Percentiles rank a stretch among this genome's conserved stretches.
Evolutionary conservation across 139 green algal species (phyloP).

Genomic region (Chlamydomonas urium): DNA sequence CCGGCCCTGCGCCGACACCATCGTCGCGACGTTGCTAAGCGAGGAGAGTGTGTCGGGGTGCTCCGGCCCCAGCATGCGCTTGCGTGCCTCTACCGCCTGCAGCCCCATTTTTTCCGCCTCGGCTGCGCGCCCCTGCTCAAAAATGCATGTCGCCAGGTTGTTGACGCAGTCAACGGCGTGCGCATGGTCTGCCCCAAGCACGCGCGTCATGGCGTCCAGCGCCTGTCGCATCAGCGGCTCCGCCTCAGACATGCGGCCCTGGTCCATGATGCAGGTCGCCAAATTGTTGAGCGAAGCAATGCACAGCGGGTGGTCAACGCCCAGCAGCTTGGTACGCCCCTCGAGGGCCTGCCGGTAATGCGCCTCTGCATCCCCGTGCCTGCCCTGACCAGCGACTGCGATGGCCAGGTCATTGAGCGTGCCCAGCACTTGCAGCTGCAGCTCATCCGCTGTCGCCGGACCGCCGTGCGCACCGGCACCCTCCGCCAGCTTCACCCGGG

Average conservation of each 20-base stretch:
- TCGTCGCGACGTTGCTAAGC: constrained; percentile 3
- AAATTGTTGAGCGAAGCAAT: no score
- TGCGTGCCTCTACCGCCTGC: constrained; percentile 10
- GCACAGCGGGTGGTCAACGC: no score
- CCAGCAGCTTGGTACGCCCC: not conserved
- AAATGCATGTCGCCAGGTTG: constrained; percentile 13
- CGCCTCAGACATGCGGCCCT: no score
- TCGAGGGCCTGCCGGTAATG: constrained; percentile 24
- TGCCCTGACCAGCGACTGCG: constrained; percentile 15
- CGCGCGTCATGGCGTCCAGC: no score
- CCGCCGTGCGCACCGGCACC: no score
- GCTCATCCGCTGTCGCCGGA: no score
- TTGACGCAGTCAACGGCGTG: constrained; percentile 10
- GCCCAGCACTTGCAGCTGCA: no score
- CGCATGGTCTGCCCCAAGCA: constrained; percentile 15
- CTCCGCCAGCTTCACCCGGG: no score
- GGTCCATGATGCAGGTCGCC: no score
- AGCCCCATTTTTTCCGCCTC: constrained; percentile 6
- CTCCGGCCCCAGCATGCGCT: constrained; percentile 13
- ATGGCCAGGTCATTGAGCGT: constrained; percentile 9
- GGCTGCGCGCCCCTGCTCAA: not conserved
- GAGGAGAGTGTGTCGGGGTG: constrained; percentile 3
- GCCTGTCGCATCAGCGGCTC: no score
- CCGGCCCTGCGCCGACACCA: constrained; percentile 7
- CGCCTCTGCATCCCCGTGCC: constrained; percentile 6